Base-by-base conservation (phyloP, 805 yeast genomes). In the Kazachstania kunashirensis region DNA sequence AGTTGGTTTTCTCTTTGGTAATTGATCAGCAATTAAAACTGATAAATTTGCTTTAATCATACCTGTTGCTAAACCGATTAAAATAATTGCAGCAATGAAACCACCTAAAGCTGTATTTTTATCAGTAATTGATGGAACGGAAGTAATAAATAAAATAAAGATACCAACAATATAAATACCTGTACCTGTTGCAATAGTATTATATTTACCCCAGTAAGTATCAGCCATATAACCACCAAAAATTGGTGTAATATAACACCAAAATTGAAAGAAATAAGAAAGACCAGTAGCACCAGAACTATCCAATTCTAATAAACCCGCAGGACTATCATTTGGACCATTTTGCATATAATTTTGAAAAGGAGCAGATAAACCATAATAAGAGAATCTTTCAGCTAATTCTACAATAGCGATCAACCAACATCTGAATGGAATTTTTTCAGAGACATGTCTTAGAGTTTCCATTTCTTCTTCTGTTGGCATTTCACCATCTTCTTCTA, bases 161-260 rank as follows among this genome's bases (percentile, higher is more conserved):
- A 75, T 74, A 38, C 89, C 84, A 33, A 69, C 38, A 14, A 77
- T 63, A 57, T 82, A 82, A 37, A 79, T 50, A 40, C 66, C 66
- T 36, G 79, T 65, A 49, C 78, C 78, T 24, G 69, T 65, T 48
- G 71, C 67, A 51, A 83, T 79, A 30, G 89, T 77, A 46, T 70
- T 74, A 62, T 69, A 76, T 55, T 80, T 78, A 41, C 92, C 92
- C 66, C 73, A 71, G 59, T 65, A 76, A 44, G 81, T 75, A 59
- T 83, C 94, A 37, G 92, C 77, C 19, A 81, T 48, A 59, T 76
- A 73, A 37, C 85, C 92, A 48, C 86, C 88, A 39, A 77, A 66
- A 37, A 83, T 66, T 21, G 94, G 94, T 30, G 89, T 79, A 32
- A 81, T 67, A 57, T 82, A 83, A 53, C 86, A 79, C 82, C 86